Percentiles rank a stretch among this genome's conserved stretches.
Evolutionary conservation across 164 flowering plant genomes (phyloP).

Genomic region (Umbilicus rupestris): DNA sequence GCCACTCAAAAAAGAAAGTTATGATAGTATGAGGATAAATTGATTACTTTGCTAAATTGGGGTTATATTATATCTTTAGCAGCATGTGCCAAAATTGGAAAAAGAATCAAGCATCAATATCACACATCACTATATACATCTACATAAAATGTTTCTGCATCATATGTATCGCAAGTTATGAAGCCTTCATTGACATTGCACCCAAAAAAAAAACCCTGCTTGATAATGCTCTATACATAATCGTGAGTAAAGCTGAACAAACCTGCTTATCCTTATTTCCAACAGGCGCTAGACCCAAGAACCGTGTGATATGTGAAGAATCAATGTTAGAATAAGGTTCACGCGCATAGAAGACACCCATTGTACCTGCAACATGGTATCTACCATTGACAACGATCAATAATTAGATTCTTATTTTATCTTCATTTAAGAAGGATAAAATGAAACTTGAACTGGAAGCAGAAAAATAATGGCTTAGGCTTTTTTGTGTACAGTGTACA

Average conservation of each 20-base stretch:
- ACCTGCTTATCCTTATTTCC: slow-evolving; percentile 97
- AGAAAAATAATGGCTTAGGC: neutral
- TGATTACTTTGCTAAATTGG: neutral
- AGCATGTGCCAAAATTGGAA: neutral
- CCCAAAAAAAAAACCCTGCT: neutral
- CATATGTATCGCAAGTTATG: too few relatives aligned
- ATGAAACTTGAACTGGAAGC: neutral
- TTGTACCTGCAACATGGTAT: slow-evolving; percentile 89
- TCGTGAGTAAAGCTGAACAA: neutral
- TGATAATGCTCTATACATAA: neutral
- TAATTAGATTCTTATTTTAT: slow-evolving; percentile 8
- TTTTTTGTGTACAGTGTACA: neutral
- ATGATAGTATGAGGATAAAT: neutral
- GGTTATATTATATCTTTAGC: neutral
- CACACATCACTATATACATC: neutral
- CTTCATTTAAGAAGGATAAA: neutral
- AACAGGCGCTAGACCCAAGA: slow-evolving; percentile 87
- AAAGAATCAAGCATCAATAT: neutral
- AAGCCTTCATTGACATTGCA: too few relatives aligned
- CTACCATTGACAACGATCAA: slow-evolving; percentile 28
- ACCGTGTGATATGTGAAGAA: slow-evolving; percentile 87
- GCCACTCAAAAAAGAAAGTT: neutral
- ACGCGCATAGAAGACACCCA: slow-evolving; percentile 77
- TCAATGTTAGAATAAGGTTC: slow-evolving; percentile 71
- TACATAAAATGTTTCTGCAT: neutral